Percentiles rank a stretch among this genome's conserved stretches.
Conservation (phyloP, 768 basidiomycete species). For the Symmetrospora coprosmae region DNA sequence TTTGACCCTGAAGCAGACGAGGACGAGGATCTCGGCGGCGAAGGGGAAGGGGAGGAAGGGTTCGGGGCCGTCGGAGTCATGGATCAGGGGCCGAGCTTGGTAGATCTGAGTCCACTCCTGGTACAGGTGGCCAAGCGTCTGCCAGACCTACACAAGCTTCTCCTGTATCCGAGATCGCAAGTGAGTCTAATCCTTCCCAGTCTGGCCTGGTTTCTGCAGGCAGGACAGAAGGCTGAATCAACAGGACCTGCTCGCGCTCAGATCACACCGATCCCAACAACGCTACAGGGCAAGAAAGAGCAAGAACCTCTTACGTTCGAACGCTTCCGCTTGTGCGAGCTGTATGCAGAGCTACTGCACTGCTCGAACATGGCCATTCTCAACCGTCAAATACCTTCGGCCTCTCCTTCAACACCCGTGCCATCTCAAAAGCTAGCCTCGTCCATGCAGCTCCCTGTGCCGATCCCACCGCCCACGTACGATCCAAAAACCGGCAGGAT, state of each 20-base stretch:
- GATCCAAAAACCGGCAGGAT: slow-evolving; percentile 1
- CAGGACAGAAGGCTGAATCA: background rate
- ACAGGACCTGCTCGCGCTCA: background rate
- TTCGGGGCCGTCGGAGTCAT: slow-evolving; percentile 31
- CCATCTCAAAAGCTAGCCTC: no score
- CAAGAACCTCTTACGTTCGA: slow-evolving; percentile 71
- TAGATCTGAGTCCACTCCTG: slow-evolving; percentile 72
- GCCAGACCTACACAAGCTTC: slow-evolving; percentile 53
- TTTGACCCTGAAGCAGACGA: slow-evolving; percentile 55
- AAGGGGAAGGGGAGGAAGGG: slow-evolving; percentile 52
- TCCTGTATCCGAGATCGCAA: slow-evolving; percentile 59
- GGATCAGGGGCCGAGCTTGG: slow-evolving; percentile 42
- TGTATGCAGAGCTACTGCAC: slow-evolving; percentile 90
- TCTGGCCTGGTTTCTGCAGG: background rate
- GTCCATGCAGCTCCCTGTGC: no score
- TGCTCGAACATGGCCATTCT: slow-evolving; percentile 96
- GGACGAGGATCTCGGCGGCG: slow-evolving; percentile 62
- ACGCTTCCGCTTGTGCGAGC: slow-evolving; percentile 86
- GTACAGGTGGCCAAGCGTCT: slow-evolving; percentile 57
- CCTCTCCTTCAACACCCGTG: background rate
- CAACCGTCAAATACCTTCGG: slow-evolving; percentile 60
- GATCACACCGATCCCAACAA: slow-evolving; percentile 51
- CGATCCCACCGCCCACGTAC: background rate
- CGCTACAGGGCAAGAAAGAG: slow-evolving; percentile 57
- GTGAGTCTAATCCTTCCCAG: slow-evolving; percentile 42